These are phyloP conservation scores for Theileria annulata DNA, from an alignment of 169 alveolate genomes.

Conservation along the genomic window DNA sequence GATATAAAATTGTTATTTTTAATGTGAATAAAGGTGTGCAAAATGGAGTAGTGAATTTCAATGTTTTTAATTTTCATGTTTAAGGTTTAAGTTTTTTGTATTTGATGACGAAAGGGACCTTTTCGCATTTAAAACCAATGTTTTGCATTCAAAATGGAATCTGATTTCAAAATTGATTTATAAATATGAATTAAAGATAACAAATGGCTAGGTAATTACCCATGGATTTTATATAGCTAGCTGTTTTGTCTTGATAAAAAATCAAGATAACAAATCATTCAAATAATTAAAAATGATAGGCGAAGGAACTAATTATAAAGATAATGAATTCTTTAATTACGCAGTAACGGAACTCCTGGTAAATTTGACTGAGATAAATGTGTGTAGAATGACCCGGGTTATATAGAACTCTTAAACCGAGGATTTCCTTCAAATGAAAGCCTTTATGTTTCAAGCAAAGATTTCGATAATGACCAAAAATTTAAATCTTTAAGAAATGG, in stretches of 20 bases:
- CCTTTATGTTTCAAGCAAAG: background rate
- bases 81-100: background rate
- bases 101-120: background rate
- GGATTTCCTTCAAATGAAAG: background rate
- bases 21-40: no score
- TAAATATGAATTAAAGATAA: background rate
- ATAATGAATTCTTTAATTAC: background rate
- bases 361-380: background rate
- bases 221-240: background rate
- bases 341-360: background rate
- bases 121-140: background rate
- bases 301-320: background rate
- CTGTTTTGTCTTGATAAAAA: background rate
- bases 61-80: background rate
- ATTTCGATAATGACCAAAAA: background rate
- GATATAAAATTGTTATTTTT: background rate
- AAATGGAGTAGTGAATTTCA: background rate
- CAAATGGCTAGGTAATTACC: background rate
- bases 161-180: background rate
- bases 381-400: slow-evolving; percentile 6
- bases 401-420: background rate
- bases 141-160: background rate
- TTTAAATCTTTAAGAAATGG: background rate
- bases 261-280: no score
- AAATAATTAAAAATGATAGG: background rate